phyloP scores from a whole-genome alignment of 352 stramenopile species.

The Pelagophyceae sp. region DNA sequence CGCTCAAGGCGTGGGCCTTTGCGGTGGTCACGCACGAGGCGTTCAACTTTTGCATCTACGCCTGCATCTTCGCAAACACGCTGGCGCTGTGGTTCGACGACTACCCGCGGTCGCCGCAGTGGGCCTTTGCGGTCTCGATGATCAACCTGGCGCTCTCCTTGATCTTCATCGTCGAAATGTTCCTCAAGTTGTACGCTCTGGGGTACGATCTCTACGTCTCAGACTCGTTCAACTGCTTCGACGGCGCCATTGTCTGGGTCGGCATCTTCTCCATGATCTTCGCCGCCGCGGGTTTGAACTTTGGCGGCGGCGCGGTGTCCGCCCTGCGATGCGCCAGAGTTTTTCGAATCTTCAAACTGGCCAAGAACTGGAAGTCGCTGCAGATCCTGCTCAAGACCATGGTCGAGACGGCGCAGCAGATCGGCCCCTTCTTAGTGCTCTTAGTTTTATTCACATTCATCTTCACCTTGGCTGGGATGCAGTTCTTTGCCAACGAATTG shows the following conservation, averaged over 20 bases:
- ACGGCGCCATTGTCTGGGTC: constrained; percentile 66
- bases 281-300: constrained; percentile 20
- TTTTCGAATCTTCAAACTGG: constrained; percentile 86
- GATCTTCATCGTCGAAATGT: constrained; percentile 44
- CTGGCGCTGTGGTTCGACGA: constrained; percentile 65
- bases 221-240: constrained; percentile 68
- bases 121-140: constrained; percentile 27
- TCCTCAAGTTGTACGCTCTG: constrained; percentile 37
- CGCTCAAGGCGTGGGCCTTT: too few relatives aligned
- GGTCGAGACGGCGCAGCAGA: constrained; percentile 71
- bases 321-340: constrained; percentile 74
- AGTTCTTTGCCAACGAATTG: constrained; percentile 87
- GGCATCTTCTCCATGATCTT: constrained; percentile 53
- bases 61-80: constrained; percentile 68
- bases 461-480: constrained; percentile 74
- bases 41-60: constrained; percentile 39
- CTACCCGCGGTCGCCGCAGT: constrained; percentile 45
- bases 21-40: constrained; percentile 47
- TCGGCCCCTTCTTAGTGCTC: constrained; percentile 82
- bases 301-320: constrained; percentile 45
- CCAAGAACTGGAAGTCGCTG: constrained; percentile 75
- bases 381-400: constrained; percentile 81
- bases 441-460: constrained; percentile 90
- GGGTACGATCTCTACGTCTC: constrained; percentile 34
- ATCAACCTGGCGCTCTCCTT: constrained; percentile 40